Evolutionary conservation across 441 rosid genomes (phyloP).

Genomic region (Aleurites moluccanus): DNA sequence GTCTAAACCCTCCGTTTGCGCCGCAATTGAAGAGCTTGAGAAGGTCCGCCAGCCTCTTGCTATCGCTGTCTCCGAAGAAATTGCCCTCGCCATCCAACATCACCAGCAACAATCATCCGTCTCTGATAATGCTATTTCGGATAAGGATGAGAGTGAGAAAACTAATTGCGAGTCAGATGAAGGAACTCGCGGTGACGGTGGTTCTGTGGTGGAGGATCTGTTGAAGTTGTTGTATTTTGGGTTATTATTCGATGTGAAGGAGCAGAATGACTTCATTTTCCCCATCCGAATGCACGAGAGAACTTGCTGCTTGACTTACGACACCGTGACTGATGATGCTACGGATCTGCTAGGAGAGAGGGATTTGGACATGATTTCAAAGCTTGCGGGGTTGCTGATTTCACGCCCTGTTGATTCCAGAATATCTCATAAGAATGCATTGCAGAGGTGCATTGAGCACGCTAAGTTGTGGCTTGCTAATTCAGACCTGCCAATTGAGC

Average conservation of each 20-base stretch:
- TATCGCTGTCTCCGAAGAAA: constrained; percentile 67
- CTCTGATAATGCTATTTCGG: constrained; percentile 21
- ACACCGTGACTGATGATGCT: constrained; percentile 81
- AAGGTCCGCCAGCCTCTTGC: constrained; percentile 74
- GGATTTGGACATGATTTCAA: constrained; percentile 73
- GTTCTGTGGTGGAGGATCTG: constrained; percentile 53
- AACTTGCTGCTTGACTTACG: constrained; percentile 86
- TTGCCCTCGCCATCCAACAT: constrained; percentile 39
- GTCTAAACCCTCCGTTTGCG: constrained; percentile 63
- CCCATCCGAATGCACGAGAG: constrained; percentile 82
- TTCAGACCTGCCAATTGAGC: constrained; percentile 55
- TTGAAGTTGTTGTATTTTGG: constrained; percentile 78
- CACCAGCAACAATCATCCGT: constrained; percentile 24
- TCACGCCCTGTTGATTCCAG: constrained; percentile 75
- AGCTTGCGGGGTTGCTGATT: constrained; percentile 53
- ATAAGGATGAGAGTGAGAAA: constrained; percentile 12
- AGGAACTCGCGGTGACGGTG: background rate
- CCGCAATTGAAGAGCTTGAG: constrained; percentile 86
- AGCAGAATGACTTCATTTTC: constrained; percentile 75
- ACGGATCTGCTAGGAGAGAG: constrained; percentile 73
- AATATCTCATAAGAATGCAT: constrained; percentile 71
- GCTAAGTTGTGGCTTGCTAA: constrained; percentile 70
- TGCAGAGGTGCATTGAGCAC: constrained; percentile 65
- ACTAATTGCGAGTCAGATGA: background rate
- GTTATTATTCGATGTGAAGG: constrained; percentile 72